These are phyloP conservation scores for Alternaria solani DNA, from an alignment of 2,329 filamentous ascomycete species.

Conservation along the genomic window DNA sequence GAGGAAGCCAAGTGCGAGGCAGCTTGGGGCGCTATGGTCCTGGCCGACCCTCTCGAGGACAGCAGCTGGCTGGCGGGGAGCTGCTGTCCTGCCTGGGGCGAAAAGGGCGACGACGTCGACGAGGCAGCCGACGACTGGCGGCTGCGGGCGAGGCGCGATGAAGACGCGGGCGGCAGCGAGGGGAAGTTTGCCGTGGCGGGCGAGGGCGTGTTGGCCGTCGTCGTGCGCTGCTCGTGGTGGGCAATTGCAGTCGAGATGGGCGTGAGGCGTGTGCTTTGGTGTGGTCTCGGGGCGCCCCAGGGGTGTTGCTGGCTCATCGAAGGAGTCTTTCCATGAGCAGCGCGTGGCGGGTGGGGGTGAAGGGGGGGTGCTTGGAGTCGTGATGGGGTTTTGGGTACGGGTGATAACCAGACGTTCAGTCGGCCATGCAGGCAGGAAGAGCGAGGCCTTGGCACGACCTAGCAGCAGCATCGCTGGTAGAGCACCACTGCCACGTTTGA, in stretches of 20 bases:
- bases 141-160: constrained; percentile 60
- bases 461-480: background rate
- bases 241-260: constrained; percentile 62
- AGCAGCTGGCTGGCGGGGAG: constrained; percentile 61
- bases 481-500: constrained; percentile 17
- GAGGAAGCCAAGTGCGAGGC: constrained; percentile 64
- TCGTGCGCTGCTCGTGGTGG: constrained; percentile 54
- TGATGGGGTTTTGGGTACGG: constrained; percentile 26
- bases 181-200: constrained; percentile 63
- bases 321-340: constrained; percentile 53
- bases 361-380: constrained; percentile 29
- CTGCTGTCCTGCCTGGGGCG: constrained; percentile 65
- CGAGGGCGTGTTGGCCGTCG: constrained; percentile 46
- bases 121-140: constrained; percentile 64
- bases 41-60: constrained; percentile 64
- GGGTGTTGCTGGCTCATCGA: constrained; percentile 63
- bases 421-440: constrained; percentile 11
- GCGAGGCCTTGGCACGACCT: constrained; percentile 17
- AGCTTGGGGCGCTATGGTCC: constrained; percentile 63
- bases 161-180: constrained; percentile 57
- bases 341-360: constrained; percentile 41
- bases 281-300: constrained; percentile 65
- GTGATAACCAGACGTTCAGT: constrained; percentile 27
- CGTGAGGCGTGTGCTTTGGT: constrained; percentile 64
- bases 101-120: constrained; percentile 64